Percentiles rank a stretch among this genome's conserved stretches.
These are phyloP conservation scores for Ettlia oleoabundans DNA, from an alignment of 139 green algal genomes.

Conservation along the genomic window DNA sequence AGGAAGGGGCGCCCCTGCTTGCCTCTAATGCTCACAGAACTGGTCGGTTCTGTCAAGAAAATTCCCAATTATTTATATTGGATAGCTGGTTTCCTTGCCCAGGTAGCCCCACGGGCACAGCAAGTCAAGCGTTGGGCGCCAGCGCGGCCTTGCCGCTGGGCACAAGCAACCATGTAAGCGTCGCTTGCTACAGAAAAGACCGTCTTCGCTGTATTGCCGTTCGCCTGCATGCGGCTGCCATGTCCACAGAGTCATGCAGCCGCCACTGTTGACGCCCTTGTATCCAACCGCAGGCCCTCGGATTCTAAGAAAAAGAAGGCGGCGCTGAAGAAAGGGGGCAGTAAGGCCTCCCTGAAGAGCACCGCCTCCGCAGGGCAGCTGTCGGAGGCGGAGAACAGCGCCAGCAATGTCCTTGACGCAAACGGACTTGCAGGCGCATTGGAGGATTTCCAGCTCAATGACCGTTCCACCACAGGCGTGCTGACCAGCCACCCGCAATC, in stretches of 20 bases:
- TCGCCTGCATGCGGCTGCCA: too few relatives aligned
- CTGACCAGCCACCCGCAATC: constrained; percentile 79
- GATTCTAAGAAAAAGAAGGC: constrained; percentile 73
- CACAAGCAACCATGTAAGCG: background rate
- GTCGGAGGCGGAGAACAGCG: constrained; percentile 26
- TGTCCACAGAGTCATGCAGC: too few relatives aligned
- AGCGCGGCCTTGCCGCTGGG: too few relatives aligned
- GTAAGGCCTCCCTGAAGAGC: constrained; percentile 33
- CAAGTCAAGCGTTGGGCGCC: too few relatives aligned
- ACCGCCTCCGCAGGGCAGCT: constrained; percentile 9
- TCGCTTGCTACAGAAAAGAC: too few relatives aligned
- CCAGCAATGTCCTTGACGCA: constrained; percentile 1
- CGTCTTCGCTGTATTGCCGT: too few relatives aligned
- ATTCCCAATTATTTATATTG: too few relatives aligned
- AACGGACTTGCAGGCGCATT: constrained; percentile 17
- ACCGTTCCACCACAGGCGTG: constrained; percentile 75
- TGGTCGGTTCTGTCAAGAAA: too few relatives aligned
- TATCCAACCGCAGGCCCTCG: constrained; percentile 40
- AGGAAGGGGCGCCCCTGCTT: too few relatives aligned
- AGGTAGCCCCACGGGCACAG: too few relatives aligned
- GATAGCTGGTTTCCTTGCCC: too few relatives aligned
- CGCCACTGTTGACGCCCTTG: background rate
- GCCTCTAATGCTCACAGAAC: too few relatives aligned
- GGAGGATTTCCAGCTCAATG: constrained; percentile 43
- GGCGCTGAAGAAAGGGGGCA: constrained; percentile 15